Percentiles rank a stretch among this genome's conserved stretches.
Evolutionary conservation across 805 yeast genomes (phyloP).

Genomic region (Lachancea fermentati): DNA sequence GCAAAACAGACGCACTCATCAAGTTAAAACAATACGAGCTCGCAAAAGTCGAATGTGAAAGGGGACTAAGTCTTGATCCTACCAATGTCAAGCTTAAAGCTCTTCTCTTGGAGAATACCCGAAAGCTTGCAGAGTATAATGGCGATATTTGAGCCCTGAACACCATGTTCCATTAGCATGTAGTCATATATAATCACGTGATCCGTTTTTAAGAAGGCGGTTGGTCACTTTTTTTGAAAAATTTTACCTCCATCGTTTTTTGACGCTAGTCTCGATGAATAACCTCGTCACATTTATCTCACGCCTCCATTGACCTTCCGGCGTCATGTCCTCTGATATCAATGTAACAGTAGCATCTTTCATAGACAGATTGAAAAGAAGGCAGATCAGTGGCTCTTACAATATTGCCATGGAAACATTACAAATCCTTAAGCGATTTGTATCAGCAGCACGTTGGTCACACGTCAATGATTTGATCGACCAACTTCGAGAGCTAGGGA

Average conservation of each 20-base stretch:
- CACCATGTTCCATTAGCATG: neutral
- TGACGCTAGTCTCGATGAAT: neutral
- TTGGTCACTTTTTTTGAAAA: neutral
- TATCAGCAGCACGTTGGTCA: constrained; percentile 86
- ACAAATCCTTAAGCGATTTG: constrained; percentile 78
- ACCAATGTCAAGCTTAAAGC: constrained; percentile 37
- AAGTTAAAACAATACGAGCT: constrained; percentile 58
- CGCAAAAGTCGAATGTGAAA: constrained; percentile 62
- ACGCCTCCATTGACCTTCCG: neutral
- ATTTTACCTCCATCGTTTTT: neutral
- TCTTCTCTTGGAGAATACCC: constrained; percentile 21
- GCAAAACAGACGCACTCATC: constrained; percentile 60
- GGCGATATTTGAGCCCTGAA: constrained; percentile 17
- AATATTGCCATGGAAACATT: constrained; percentile 82
- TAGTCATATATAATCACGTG: neutral
- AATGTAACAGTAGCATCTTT: constrained; percentile 40
- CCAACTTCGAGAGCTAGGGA: constrained; percentile 71
- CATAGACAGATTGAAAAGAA: constrained; percentile 63
- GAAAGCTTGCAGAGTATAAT: constrained; percentile 26
- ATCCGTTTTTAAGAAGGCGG: no score
- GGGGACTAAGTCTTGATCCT: constrained; percentile 64
- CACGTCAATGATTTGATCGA: constrained; percentile 65
- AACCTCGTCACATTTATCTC: neutral
- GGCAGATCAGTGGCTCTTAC: constrained; percentile 77
- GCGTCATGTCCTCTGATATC: constrained; percentile 26